Base-by-base conservation (phyloP, 495 filamentous ascomycete genomes). In the Stereocaulon alpinum region DNA sequence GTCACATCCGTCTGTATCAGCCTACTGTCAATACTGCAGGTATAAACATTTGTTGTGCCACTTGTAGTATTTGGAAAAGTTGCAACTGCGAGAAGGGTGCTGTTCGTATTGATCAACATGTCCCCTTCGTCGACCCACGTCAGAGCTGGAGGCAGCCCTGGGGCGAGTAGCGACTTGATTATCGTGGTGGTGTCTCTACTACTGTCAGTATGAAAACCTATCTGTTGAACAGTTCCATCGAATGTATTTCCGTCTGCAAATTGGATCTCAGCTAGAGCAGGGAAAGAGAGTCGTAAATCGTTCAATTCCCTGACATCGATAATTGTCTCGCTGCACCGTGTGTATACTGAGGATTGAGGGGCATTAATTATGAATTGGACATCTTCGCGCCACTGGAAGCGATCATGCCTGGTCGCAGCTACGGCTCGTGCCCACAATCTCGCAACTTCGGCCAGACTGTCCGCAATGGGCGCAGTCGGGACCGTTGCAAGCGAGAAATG, bases 331-430 rank as follows among this genome's bases (percentile, higher is more conserved):
- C 42, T 45, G 20, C 42, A 45, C 15, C 42, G 42, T 22, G 42
- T 22, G 42, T 45, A 45, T n/a, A 45, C 42, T 45, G 42, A 45
- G 11, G 42, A 45, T 22, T 45, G 42, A 17, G 42, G 42, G 17
- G 49, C 49, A 15, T 52, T 37, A 17, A 27, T 9, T n/a, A 14
- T 52, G 29, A 52, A 52, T 52, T 52, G 27, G 29, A 52, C 49
- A 27, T 52, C 49, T 52, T 52, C 18, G 15, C 49, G 49, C 49
- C 49, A 52, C 34, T 52, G 49, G 32, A 52, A 52, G 29, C 29
- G 49, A 52, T 37, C 49, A 2, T 52, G 49, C 34, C 29, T 20
- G 17, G 49, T 52, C 9, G 29, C 49, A 52, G 49, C 27, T 27
- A 52, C 49, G 12, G 49, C 49, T 1, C 6, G 29, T 18, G 49